Base-by-base conservation (phyloP, 1,139 yeast genomes). In the Kurtzmaniella quercitrusa region DNA sequence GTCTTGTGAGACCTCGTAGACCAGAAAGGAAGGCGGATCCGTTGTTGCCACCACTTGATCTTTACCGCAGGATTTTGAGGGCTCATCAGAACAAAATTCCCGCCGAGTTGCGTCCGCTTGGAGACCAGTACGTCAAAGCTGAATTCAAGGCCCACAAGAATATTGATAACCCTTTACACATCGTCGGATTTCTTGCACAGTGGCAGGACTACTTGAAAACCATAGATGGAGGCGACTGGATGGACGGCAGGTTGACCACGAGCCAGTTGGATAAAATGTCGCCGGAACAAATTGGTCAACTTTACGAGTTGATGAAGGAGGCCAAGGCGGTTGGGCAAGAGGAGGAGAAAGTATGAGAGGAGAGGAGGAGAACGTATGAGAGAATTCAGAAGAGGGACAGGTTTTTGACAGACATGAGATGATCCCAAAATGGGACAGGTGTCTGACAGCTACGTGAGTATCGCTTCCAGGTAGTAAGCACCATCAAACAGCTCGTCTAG, bases 131-230 rank as follows among this genome's bases (percentile, higher is more conserved):
- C 62, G 96, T 93, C 45, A 87, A 83, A 58, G 79, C 84, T 23
- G 98, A 93, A 64, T 93, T 93, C 69, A 81, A 81, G 52, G 85
- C 93, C n/a, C 98, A 94, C 65, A 79, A 81, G 50, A 65, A 70
- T 41, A 76, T 84, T 12, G 96, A 90, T 53, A 90, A 93, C 60
- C 98, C 98, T 1, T 72, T 90, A 34, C 96, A 91, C 58, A 89
- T 93, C 31, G 91, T 94, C 9, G 98, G 97, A 11, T 93, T 93
- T 56, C 73, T 93, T 50, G 81, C 95, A 1, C 85, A 89, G 51
- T 93, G 98, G 98, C 98, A 93, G 59, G 91, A 88, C 54, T 93
- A 93, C 57, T 75, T 88, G 47, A 78, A 79, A 44, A 70, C 75
- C 59, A 75, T 93, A 33, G 82, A 82, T 39, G 86, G 88, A 14